phyloP scores from a whole-genome alignment of 257 asterid genomes.

The Gentiana straminea region DNA sequence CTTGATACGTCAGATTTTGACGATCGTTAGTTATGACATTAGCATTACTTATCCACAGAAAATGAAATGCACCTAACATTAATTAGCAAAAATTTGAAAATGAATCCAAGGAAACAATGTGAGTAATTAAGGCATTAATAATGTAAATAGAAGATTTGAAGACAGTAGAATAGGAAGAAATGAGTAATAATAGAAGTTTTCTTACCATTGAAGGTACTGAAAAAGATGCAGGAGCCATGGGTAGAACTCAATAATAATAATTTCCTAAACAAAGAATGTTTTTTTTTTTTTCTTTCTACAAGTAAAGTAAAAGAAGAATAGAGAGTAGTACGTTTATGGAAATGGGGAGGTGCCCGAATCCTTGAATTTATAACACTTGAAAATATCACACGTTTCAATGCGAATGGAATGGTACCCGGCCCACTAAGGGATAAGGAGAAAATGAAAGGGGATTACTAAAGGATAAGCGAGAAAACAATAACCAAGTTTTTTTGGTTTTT shows the following conservation, averaged over 20 bases:
- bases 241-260: slow-evolving; percentile 28
- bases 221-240: slow-evolving; percentile 80
- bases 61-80: neutral
- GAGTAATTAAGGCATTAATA: neutral
- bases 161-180: neutral
- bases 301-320: slow-evolving; percentile 14
- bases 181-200: neutral
- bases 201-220: slow-evolving; percentile 85
- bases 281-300: neutral
- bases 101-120: no score
- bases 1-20: no score
- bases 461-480: slow-evolving; percentile 17
- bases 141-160: neutral
- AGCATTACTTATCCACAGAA: neutral
- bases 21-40: no score
- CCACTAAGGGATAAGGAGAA: slow-evolving; percentile 25
- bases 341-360: slow-evolving; percentile 8
- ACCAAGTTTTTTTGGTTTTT: slow-evolving; percentile 10
- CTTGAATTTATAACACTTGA: slow-evolving; percentile 34
- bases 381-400: slow-evolving; percentile 5
- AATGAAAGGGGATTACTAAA: neutral
- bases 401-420: neutral
- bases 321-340: slow-evolving; percentile 12
- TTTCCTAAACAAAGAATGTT: neutral
- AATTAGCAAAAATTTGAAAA: neutral